Evolutionary conservation across 1,139 yeast species (phyloP), one percentile per base, ranked within the genome.

Genomic region (Yamadazyma sp.): DNA sequence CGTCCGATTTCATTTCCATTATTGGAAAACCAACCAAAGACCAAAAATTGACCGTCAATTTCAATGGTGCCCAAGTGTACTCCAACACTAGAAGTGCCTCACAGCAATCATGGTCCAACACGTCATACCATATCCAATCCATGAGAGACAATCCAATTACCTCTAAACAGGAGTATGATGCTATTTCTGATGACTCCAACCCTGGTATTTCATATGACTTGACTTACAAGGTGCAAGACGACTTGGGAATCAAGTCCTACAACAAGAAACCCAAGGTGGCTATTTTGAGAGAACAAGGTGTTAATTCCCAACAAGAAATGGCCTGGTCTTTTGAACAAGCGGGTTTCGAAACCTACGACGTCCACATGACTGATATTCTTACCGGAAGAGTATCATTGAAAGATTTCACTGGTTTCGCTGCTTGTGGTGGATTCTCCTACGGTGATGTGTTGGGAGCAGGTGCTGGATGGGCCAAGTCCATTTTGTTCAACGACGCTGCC

Each of bases 391-490:
- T 85, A 29, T 63, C 80, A n/a, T 73, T 94, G 50, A 82, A 78
- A 53, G 83, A 80, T 35, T 94, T 92, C 63, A 88, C 84, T 35
- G 99, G 99, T 46, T 56, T 94, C 42, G 98, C 97, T 39, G 98
- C 98, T 4, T 94, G 98, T 68, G 99, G 99, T 66, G 99, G 99
- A 21, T 94, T 94, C 73, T 89, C 97, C 2, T 94, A 90, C 58
- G 99, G 99, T 74, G 99, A 94, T 65, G 99, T 94, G 34, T 73
- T 94, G 45, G 98, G 99, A 50, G 98, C 98, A 22, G 99, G 97
- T 60, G 88, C 94, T 37, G 99, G 99, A 43, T 94, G 98, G 98
- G 98, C 99, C 44, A 90, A 89, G 59, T 87, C 96, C 14, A 96
- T 92, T n/a, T 68, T 94, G 50, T 89, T 82, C 75, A 85, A 92